phyloP scores from a whole-genome alignment of 1,139 yeast genomes.

The Geotrichum fermentans region DNA sequence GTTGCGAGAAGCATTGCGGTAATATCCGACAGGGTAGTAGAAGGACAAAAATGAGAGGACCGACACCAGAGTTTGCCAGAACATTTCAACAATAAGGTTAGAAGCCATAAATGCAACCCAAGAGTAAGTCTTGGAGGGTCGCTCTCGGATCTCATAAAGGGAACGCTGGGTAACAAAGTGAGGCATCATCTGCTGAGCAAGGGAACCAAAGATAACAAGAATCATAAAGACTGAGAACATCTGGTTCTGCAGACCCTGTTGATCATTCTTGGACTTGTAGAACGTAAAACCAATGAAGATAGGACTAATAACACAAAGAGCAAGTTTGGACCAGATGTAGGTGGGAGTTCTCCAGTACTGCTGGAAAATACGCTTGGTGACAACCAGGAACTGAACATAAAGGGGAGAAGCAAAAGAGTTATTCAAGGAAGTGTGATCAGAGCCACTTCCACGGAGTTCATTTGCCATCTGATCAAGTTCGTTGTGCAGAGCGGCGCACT shows the following conservation, averaged over 20 bases:
- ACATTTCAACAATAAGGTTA: conserved; percentile 68
- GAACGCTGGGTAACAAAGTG: conserved; percentile 66
- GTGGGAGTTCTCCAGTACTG: conserved; percentile 75
- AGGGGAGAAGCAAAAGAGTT: conserved; percentile 42
- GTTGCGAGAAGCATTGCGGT: conserved; percentile 40
- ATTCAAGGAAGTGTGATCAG: conserved; percentile 16
- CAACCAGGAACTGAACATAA: conserved; percentile 48
- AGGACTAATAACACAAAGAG: conserved; percentile 48
- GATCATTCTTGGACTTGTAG: conserved; percentile 58
- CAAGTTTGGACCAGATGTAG: conserved; percentile 62
- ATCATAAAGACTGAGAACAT: conserved; percentile 66
- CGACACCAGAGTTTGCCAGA: conserved; percentile 66
- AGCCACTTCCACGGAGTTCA: conserved; percentile 24
- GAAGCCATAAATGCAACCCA: conserved; percentile 60
- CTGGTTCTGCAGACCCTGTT: conserved; percentile 44
- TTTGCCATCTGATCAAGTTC: conserved; percentile 31
- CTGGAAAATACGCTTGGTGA: conserved; percentile 49
- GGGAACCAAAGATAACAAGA: conserved; percentile 54
- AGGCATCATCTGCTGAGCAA: conserved; percentile 72
- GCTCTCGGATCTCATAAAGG: conserved; percentile 83
- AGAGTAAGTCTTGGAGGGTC: conserved; percentile 64
- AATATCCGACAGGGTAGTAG: conserved; percentile 73
- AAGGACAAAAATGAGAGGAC: conserved; percentile 65
- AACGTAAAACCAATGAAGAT: conserved; percentile 72
- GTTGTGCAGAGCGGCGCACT: conserved; percentile 43